A percentile compares a stretch with the other conserved stretches of the same genome.
Conservation (phyloP, 2,329 filamentous ascomycete species). For the Aspergillus sp. region DNA sequence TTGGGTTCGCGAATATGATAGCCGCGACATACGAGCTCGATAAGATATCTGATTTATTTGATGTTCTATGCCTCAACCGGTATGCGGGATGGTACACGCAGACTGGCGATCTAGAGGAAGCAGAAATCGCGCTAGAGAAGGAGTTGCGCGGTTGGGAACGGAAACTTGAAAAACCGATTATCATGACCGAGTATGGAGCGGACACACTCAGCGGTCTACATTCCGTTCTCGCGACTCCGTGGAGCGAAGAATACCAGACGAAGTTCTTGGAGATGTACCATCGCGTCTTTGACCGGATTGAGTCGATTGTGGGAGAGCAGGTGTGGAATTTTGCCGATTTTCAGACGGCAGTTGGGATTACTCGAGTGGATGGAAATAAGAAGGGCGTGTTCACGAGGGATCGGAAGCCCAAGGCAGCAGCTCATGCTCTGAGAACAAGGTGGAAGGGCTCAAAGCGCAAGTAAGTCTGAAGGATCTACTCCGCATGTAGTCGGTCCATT, state of each 20-base stretch:
- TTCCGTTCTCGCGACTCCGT: not conserved
- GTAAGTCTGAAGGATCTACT: too few species aligned
- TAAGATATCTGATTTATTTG: not conserved
- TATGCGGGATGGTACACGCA: not conserved
- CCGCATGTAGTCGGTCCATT: too few species aligned
- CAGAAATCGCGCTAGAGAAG: not conserved
- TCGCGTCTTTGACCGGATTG: not conserved
- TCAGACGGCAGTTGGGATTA: not conserved
- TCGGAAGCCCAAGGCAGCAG: not conserved
- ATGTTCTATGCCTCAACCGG: not conserved
- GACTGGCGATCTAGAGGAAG: not conserved
- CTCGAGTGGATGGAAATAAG: not conserved
- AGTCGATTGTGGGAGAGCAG: not conserved
- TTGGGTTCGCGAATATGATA: not conserved
- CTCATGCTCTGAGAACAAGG: too few species aligned
- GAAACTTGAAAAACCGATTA: not conserved
- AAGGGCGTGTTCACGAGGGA: not conserved
- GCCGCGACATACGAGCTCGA: not conserved
- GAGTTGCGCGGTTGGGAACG: not conserved
- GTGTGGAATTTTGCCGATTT: conserved; percentile 2
- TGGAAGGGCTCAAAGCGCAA: too few species aligned
- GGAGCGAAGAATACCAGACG: not conserved
- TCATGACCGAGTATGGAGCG: not conserved
- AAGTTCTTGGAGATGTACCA: not conserved
- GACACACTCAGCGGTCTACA: not conserved